These are phyloP conservation scores for Gastroboletus turbinatus DNA, from an alignment of 1,284 basidiomycete genomes.

Conservation along the genomic window DNA sequence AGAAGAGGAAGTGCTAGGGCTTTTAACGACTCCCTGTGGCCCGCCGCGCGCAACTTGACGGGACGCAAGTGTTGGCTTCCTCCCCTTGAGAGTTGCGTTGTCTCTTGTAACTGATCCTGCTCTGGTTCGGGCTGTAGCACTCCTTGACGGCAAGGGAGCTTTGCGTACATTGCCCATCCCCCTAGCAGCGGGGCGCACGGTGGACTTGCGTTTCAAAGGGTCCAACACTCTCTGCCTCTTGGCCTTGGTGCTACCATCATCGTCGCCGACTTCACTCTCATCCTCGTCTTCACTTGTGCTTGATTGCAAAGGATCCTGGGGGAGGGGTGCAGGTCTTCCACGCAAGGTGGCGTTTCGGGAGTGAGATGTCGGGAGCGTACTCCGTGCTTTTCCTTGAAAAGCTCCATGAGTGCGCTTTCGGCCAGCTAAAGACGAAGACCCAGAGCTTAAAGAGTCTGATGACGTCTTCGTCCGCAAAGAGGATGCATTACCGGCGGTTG, in stretches of 20 bases:
- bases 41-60: conserved; percentile 13
- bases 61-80: conserved; percentile 9
- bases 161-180: conserved; percentile 17
- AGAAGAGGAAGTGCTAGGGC: conserved; percentile 26
- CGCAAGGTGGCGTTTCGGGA: conserved; percentile 29
- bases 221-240: conserved; percentile 33
- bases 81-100: conserved; percentile 14
- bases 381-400: conserved; percentile 8
- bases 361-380: conserved; percentile 5
- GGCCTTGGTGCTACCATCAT: conserved; percentile 5
- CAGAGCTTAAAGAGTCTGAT: conserved; percentile 44
- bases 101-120: conserved; percentile 10
- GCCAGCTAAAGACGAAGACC: conserved; percentile 36
- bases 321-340: conserved; percentile 16
- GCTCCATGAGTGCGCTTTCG: conserved; percentile 33
- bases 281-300: conserved; percentile 27
- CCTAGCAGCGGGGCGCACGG: conserved; percentile 28
- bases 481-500: conserved; percentile 45
- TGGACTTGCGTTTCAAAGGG: conserved; percentile 28
- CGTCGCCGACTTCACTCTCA: conserved; percentile 12
- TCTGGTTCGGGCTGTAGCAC: conserved; percentile 6
- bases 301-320: conserved; percentile 19
- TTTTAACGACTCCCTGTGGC: conserved; percentile 19
- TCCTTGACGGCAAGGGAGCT: conserved; percentile 13
- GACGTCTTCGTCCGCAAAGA: conserved; percentile 45